phyloP scores from a whole-genome alignment of 305 asterid genomes.

The Lippia alba region DNA sequence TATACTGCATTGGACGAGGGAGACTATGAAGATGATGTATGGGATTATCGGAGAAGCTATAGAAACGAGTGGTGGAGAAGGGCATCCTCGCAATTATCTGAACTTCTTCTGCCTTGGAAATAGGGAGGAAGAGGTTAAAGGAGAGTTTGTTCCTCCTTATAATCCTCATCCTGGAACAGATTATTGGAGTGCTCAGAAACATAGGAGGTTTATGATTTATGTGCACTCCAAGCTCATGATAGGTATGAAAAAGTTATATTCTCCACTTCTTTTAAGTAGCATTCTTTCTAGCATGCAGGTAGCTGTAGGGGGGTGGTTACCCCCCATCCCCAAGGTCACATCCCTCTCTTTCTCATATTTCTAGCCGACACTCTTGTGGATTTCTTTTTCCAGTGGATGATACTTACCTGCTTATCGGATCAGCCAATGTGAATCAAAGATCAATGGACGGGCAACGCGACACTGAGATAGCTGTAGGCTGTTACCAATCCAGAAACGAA shows the following conservation, averaged over 20 bases:
- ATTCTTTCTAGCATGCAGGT: not conserved
- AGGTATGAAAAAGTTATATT: slow-evolving; percentile 50
- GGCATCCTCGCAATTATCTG: slow-evolving; percentile 79
- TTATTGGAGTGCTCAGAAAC: slow-evolving; percentile 76
- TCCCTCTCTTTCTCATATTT: not conserved
- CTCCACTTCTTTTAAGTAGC: not conserved
- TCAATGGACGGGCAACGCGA: slow-evolving; percentile 96
- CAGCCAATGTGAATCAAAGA: slow-evolving; percentile 90
- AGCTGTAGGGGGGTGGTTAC: too few relatives aligned
- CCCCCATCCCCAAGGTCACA: not conserved
- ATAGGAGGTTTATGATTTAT: slow-evolving; percentile 89
- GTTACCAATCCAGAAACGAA: slow-evolving; percentile 60
- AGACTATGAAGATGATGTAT: slow-evolving; percentile 93
- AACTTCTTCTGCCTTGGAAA: slow-evolving; percentile 91
- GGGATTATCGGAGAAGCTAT: slow-evolving; percentile 68
- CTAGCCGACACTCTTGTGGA: slow-evolving; percentile 16
- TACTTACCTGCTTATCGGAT: slow-evolving; percentile 72
- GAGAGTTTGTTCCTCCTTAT: slow-evolving; percentile 84
- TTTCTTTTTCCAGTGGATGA: slow-evolving; percentile 72
- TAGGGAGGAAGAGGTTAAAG: slow-evolving; percentile 68
- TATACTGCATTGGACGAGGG: slow-evolving; percentile 81
- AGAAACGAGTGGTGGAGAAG: slow-evolving; percentile 54
- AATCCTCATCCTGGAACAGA: slow-evolving; percentile 72
- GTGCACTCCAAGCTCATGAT: slow-evolving; percentile 95
- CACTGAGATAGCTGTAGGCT: slow-evolving; percentile 91